These are phyloP conservation scores for Phaeosphaeriaceae sp. DNA, from an alignment of 2,329 filamentous ascomycete genomes.

Conservation along the genomic window DNA sequence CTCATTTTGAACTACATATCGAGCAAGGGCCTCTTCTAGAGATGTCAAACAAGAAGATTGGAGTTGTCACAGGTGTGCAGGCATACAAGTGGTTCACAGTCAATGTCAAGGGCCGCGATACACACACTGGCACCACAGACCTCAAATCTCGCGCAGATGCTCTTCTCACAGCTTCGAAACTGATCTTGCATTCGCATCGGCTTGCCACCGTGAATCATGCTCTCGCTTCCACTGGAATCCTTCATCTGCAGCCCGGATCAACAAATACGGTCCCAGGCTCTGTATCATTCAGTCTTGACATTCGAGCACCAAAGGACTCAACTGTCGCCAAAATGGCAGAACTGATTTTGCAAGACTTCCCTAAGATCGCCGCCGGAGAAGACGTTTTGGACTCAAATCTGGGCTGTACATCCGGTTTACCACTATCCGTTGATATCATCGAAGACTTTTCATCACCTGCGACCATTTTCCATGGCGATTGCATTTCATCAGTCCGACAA, in stretches of 20 bases:
- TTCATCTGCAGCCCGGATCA: conserved; percentile 69
- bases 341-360: conserved; percentile 64
- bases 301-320: conserved; percentile 65
- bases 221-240: conserved; percentile 72
- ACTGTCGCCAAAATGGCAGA: conserved; percentile 65
- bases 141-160: conserved; percentile 71
- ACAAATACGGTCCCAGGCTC: conserved; percentile 76
- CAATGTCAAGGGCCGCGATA: conserved; percentile 69
- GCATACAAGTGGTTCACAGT: conserved; percentile 77
- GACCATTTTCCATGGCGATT: conserved; percentile 69
- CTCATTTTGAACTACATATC: conserved; percentile 84
- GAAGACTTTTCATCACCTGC: conserved; percentile 66
- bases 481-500: conserved; percentile 68
- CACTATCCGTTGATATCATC: conserved; percentile 63
- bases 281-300: conserved; percentile 72
- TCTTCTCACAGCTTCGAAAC: conserved; percentile 68
- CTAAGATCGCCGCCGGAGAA: conserved; percentile 63
- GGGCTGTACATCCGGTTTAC: conserved; percentile 55
- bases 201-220: conserved; percentile 66
- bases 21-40: conserved; percentile 83
- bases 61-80: conserved; percentile 75
- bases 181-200: conserved; percentile 71
- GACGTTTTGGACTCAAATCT: conserved; percentile 57
- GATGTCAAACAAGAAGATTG: conserved; percentile 66
- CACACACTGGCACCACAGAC: conserved; percentile 77